These are phyloP conservation scores for Oxytropis ochrocephala DNA, from an alignment of 306 rosid species.

Conservation along the genomic window DNA sequence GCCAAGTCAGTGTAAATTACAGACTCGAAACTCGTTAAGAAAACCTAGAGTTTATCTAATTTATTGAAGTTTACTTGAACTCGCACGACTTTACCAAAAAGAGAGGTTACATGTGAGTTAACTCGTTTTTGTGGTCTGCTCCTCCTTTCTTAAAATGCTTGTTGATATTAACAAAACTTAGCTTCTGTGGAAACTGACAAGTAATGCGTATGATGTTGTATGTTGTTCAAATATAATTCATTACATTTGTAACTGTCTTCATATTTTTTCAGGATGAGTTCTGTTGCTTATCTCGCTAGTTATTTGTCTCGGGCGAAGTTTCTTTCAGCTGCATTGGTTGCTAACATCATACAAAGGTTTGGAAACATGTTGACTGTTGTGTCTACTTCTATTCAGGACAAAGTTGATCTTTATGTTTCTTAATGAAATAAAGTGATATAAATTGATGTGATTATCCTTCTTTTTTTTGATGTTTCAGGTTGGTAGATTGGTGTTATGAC, in stretches of 20 bases:
- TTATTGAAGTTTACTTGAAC: no score
- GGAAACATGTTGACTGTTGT: neutral
- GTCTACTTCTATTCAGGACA: neutral
- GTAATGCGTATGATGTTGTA: neutral
- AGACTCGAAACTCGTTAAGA: no score
- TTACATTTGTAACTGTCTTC: constrained; percentile 4
- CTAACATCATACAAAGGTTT: constrained; percentile 55
- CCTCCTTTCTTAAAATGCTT: neutral
- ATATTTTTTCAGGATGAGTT: constrained; percentile 68
- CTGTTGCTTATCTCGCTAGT: constrained; percentile 88
- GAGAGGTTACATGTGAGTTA: no score
- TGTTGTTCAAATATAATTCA: neutral
- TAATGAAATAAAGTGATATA: neutral
- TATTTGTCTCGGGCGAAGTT: constrained; percentile 77
- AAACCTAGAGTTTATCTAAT: no score
- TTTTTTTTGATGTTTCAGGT: constrained; percentile 38
- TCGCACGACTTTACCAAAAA: no score
- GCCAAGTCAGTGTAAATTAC: no score
- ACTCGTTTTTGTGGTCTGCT: neutral
- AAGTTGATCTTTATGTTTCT: neutral
- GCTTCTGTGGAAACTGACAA: constrained; percentile 1
- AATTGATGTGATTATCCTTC: constrained; percentile 4
- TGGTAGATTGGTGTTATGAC: constrained; percentile 65
- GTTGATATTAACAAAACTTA: neutral
- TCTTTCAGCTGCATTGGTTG: constrained; percentile 54